These are phyloP conservation scores for Aspergillus fumigatiaffinis DNA, from an alignment of 2,329 filamentous ascomycete genomes.

Conservation along the genomic window DNA sequence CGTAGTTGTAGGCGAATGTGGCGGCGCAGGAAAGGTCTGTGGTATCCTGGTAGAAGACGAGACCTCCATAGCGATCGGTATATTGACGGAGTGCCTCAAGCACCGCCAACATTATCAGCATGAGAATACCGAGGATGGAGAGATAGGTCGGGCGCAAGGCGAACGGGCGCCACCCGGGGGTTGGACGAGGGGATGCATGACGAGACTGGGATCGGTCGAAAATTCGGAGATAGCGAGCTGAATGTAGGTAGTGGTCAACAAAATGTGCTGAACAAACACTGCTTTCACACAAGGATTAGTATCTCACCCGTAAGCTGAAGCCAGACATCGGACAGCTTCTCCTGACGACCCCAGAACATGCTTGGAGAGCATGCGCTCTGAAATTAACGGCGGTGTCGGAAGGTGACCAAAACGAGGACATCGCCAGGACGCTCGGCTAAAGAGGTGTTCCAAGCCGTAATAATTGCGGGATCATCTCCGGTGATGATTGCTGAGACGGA, in stretches of 20 bases:
- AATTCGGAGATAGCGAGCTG: background rate
- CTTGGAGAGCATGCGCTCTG: constrained; percentile 15
- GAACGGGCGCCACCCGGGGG: constrained; percentile 29
- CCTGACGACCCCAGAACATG: constrained; percentile 13
- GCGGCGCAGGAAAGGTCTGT: constrained; percentile 22
- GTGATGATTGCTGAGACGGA: background rate
- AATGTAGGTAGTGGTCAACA: background rate
- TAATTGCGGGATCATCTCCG: background rate
- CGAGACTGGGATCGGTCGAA: background rate
- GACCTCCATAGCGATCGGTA: constrained; percentile 23
- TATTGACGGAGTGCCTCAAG: constrained; percentile 30
- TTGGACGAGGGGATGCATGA: constrained; percentile 3
- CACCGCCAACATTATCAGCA: constrained; percentile 21
- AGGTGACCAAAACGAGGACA: background rate
- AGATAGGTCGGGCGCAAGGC: constrained; percentile 30
- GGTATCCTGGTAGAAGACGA: constrained; percentile 28
- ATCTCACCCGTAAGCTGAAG: constrained; percentile 9
- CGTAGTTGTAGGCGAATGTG: constrained; percentile 37
- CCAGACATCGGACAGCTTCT: constrained; percentile 13
- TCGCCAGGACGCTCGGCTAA: background rate
- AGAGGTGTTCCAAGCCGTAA: background rate
- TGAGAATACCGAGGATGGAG: constrained; percentile 16
- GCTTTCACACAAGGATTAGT: background rate
- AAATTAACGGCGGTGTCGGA: constrained; percentile 3
- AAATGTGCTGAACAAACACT: background rate